These are phyloP conservation scores for Talaromyces sp. DNA, from an alignment of 2,329 filamentous ascomycete species.

Conservation along the genomic window DNA sequence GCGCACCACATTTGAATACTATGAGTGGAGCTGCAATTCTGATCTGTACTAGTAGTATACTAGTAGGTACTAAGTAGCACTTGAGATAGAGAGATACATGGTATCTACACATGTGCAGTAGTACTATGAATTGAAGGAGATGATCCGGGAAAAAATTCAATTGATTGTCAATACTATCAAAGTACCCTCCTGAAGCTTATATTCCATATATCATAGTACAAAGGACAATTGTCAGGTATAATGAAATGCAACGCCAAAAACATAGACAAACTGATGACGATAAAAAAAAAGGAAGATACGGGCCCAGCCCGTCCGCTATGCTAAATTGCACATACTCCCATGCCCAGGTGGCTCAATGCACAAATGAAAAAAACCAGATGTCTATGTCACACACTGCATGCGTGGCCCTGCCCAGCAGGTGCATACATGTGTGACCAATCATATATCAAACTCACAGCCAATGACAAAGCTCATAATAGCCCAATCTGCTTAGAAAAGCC, in stretches of 20 bases:
- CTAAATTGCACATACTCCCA: not conserved
- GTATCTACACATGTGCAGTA: too few species aligned
- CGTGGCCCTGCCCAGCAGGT: not conserved
- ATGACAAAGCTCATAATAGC: not conserved
- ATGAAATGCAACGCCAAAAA: not conserved
- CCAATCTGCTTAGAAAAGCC: not conserved
- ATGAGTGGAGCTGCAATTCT: too few species aligned
- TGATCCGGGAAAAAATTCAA: too few species aligned
- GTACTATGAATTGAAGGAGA: too few species aligned
- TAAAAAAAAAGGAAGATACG: not conserved
- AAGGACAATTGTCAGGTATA: not conserved
- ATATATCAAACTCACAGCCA: not conserved
- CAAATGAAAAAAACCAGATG: too few species aligned
- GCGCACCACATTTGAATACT: too few species aligned
- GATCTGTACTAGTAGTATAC: too few species aligned
- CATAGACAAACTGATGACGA: not conserved
- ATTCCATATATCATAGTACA: not conserved
- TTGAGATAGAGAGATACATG: too few species aligned
- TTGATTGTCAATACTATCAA: not conserved
- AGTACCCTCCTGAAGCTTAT: not conserved
- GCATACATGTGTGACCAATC: not conserved
- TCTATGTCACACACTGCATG: not conserved
- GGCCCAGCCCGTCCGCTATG: conserved; percentile 10
- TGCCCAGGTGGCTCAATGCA: not conserved
- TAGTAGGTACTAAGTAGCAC: too few species aligned